Evolutionary conservation across 106 monocot species (phyloP), one percentile per base, ranked within the genome.

Genomic region (Acorus gramineus): DNA sequence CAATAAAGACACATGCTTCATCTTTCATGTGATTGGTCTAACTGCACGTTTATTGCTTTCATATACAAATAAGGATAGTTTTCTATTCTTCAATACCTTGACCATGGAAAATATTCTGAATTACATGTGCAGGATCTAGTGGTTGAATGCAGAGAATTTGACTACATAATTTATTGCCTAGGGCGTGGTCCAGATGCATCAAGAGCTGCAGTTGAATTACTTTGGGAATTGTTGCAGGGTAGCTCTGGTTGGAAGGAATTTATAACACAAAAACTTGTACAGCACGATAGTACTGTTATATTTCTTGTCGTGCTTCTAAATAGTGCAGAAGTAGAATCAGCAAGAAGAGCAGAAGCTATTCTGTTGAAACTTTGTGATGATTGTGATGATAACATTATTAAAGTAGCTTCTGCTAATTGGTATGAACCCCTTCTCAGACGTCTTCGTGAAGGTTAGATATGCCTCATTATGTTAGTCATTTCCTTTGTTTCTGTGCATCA

Each of bases 321-420:
- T 28, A 57, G 57, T 50, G 11, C 14, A 4, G 49, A 42, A 50
- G 4, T 0, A 51, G 72, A 72, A 62, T 63, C 57, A 49, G 56
- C 55, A 47, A 57, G 56, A 50, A 72, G 57, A 49, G 47, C 62
- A n/a, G 72, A 72, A 72, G 56, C n/a, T 42, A 72, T 72, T 43
- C 50, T 72, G 50, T 64, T 42, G 3, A 62, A 64, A 13, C 64
- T 72, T 56, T 72, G 72, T 50, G 55, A 44, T 44, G 56, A 72
- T 57, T 28, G 28, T 28, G 72, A 72, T 50, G 50, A 57, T 49
- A 57, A 42, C 49, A 64, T 72, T 57, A 49, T 14, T 11, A 3
- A 0, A 50, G 72, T 57, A 42, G 72, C 72, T 72, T 48, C 72
- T 44, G 60, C 10, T 7, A 56, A 45, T 72, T 64, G 64, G 72